Percentiles rank a stretch among this genome's conserved stretches.
phyloP scores from a whole-genome alignment of 2,329 filamentous ascomycete genomes.

The Monosporascus sp. region DNA sequence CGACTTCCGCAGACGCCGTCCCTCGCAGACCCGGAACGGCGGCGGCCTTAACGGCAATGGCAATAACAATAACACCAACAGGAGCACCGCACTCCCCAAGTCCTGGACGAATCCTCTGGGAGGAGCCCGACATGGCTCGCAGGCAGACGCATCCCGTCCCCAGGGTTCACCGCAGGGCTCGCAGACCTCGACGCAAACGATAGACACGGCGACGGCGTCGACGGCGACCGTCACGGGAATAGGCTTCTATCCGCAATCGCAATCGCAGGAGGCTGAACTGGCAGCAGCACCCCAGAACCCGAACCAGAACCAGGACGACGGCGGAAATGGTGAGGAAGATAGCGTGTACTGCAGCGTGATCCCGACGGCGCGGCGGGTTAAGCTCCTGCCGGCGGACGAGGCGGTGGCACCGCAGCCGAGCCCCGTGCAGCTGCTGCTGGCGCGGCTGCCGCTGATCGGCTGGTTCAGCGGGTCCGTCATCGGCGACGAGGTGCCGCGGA shows the following conservation, averaged over 20 bases:
- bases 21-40: constrained; percentile 14
- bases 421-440: constrained; percentile 56
- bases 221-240: constrained; percentile 39
- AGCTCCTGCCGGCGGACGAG: constrained; percentile 62
- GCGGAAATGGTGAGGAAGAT: constrained; percentile 26
- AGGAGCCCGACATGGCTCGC: constrained; percentile 4
- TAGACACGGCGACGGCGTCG: constrained; percentile 47
- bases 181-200: constrained; percentile 47
- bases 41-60: neutral
- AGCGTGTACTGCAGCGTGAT: constrained; percentile 55
- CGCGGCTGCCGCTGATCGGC: constrained; percentile 61
- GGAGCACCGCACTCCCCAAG: constrained; percentile 21
- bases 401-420: constrained; percentile 66
- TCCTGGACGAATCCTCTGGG: constrained; percentile 18
- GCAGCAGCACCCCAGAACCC: constrained; percentile 7
- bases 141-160: constrained; percentile 24
- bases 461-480: constrained; percentile 72
- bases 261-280: neutral
- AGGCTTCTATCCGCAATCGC: constrained; percentile 4
- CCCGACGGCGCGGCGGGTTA: constrained; percentile 59
- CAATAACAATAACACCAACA: constrained; percentile 9
- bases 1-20: constrained; percentile 10
- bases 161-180: constrained; percentile 38
- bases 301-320: constrained; percentile 2
- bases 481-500: constrained; percentile 67